phyloP scores from a whole-genome alignment of 2,329 filamentous ascomycete genomes.

The Fusarium sp. region DNA sequence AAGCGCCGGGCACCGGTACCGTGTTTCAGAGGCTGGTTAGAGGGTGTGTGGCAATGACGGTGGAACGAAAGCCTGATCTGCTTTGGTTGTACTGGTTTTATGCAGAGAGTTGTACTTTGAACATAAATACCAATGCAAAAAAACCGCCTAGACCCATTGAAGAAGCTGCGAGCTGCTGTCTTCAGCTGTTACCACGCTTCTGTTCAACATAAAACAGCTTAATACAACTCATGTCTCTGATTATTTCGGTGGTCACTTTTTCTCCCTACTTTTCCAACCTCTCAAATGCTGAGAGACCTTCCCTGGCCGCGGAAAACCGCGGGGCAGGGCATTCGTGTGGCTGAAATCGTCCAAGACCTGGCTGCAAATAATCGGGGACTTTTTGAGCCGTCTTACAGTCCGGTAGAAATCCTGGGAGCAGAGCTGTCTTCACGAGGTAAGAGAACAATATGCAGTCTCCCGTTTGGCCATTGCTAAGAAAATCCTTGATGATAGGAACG shows the following conservation, averaged over 20 bases:
- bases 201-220: not conserved
- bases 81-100: not conserved
- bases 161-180: not conserved
- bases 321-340: not conserved
- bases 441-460: too few species aligned
- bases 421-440: not conserved
- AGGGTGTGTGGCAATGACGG: not conserved
- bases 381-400: not conserved
- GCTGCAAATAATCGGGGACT: not conserved
- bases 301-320: not conserved
- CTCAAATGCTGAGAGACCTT: not conserved
- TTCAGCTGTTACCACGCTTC: not conserved
- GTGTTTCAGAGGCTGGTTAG: not conserved
- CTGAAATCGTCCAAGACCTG: not conserved
- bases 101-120: not conserved
- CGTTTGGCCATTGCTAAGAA: too few species aligned
- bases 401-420: not conserved
- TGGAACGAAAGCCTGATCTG: not conserved
- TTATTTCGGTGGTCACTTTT: not conserved
- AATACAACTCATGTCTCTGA: not conserved
- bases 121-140: not conserved
- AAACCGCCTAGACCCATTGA: not conserved
- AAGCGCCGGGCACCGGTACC: not conserved
- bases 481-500: not conserved
- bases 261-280: not conserved